phyloP scores from a whole-genome alignment of 176 grass and related monocot species.

The Triticum urartu region DNA sequence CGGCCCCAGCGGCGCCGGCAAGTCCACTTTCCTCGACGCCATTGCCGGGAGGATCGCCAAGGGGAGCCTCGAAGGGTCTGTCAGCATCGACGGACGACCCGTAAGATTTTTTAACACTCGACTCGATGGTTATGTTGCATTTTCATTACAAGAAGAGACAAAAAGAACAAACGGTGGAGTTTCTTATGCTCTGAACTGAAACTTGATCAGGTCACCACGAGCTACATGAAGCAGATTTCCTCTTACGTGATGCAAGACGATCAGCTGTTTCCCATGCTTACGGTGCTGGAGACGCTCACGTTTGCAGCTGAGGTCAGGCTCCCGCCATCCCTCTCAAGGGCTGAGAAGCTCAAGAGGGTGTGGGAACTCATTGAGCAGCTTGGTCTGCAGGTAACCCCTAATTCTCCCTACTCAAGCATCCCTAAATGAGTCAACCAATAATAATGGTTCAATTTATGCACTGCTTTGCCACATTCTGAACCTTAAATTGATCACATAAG shows the following conservation, averaged over 20 bases:
- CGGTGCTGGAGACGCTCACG: constrained; percentile 63
- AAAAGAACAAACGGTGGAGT: background rate
- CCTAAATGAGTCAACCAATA: background rate
- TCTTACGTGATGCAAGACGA: constrained; percentile 88
- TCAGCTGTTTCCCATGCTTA: constrained; percentile 70
- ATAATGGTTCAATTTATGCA: background rate
- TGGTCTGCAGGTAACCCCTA: constrained; percentile 43
- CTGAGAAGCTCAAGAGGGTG: constrained; percentile 58
- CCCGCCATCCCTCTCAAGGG: constrained; percentile 51
- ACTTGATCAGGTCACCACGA: constrained; percentile 58
- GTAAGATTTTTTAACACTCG: constrained; percentile 24
- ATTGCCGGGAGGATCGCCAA: constrained; percentile 60
- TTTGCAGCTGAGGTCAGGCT: constrained; percentile 72
- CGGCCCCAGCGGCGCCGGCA: constrained; percentile 68
- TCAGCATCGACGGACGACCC: constrained; percentile 46
- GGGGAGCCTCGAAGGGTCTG: constrained; percentile 65
- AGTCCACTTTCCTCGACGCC: constrained; percentile 75
- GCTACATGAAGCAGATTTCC: constrained; percentile 81
- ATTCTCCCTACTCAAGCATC: background rate
- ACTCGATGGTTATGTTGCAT: background rate
- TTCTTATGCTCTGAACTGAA: constrained; percentile 7
- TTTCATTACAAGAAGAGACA: background rate
- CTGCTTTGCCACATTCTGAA: background rate
- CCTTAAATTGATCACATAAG: background rate
- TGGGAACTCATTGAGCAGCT: constrained; percentile 77